Base-by-base conservation (phyloP, 2,329 filamentous ascomycete genomes). In the Colletotrichum sp. region DNA sequence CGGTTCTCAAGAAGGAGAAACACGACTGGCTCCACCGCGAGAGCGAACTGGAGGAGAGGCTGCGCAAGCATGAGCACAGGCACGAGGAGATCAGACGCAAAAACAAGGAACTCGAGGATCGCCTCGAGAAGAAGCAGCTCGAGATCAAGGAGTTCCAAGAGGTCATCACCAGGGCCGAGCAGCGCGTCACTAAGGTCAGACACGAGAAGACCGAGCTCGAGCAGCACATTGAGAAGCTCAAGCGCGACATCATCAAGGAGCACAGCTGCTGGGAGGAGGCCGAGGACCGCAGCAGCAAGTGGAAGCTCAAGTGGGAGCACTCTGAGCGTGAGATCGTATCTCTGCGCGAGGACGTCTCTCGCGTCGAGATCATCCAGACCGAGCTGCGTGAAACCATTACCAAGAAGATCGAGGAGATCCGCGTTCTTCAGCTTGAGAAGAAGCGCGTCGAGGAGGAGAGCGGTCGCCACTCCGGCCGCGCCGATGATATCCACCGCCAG, bases 251-350 rank as follows among this genome's bases (percentile, higher is more conserved):
- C 16, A 55, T 28, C 28, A 63, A 72, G 13, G 72, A 72, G 55
- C 69, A 72, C n/a, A 24, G 28, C 55, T 57, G 63, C 6, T 72
- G 72, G 30, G 69, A 72, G 9, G 69, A 72, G 28, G 69, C 69
- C 24, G 72, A 75, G 52, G 69, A 72, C 15, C 52, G 62, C 7
- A 67, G 69, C 55, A 57, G 63, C 52, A 67, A 66, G 72, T 72
- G 69, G 69, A 75, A 72, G 69, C 72, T 72, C 36, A 72, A 72
- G 69, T 67, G 62, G 69, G 69, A 75, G 62, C 69, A 75, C n/a
- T 67, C 55, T 5, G 69, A 75, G 62, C 62, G 72, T 16, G 62
- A 75, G 63, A 49, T 68, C 12, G 26, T 32, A 6, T 66, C 72
- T 9, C 49, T 62, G 10, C 72, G 72, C 60, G 72, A 75, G 13